Base-by-base conservation (phyloP, 495 filamentous ascomycete genomes). In the Geoglossum glabrum region DNA sequence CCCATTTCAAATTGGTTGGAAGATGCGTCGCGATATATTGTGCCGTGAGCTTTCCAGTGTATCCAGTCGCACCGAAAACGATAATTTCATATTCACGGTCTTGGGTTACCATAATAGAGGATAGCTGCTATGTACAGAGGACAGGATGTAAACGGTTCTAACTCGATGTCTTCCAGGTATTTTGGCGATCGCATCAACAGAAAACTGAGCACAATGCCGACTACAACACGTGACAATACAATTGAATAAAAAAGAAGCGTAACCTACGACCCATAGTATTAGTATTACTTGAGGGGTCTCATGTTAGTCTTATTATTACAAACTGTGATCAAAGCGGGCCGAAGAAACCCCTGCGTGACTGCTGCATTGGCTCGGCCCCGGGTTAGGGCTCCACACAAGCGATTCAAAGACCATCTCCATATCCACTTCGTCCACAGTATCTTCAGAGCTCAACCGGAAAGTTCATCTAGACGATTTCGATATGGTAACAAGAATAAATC, bases 1-100 rank as follows among this genome's bases (percentile, higher is more conserved):
- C 90, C 90, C 90, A 97, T 72, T 80, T 89, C 26, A 95, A 67
- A 66, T 84, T 72, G 8, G 86, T 90, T 1, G 90, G 87, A 1
- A 86, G 76, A 57, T 79, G 69, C 40, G 76, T 76, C 43, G 83
- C 74, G 59, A 95, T 86, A 65, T 92, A 77, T 66, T 95, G 81
- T 45, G 82, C 84, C 36, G 79, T 82, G 28, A 84, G 71, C 62
- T 80, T 81, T 11, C 90, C 90, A 0, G 90, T 97, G 69, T 94
- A 95, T 23, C 90, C 90, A 62, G 79, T 79, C 13, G 88, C 88
- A 21, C 90, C 90, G 34, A 90, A 78, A 31, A 97, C 72, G 19
- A 95, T 74, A 54, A 95, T 60, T 63, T 95, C 88, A 69, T 93
- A 96, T 68, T 83, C 73, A 56, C 80, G 79, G 64, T 67, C 64